Evolutionary conservation across 257 asterid genomes (phyloP).

Genomic region (Nicotiana tabacum): DNA sequence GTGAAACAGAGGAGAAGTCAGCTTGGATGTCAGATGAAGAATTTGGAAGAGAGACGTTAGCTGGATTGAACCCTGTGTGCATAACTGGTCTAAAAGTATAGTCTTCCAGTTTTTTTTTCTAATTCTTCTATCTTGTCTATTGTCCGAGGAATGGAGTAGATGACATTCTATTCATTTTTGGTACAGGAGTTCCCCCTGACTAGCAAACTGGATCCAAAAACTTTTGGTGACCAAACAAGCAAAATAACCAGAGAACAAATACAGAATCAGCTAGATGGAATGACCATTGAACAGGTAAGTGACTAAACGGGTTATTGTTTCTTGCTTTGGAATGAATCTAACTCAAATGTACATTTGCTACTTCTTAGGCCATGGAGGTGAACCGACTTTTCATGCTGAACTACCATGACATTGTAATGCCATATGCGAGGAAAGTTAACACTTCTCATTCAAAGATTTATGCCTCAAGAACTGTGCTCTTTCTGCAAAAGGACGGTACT

Average conservation of each 20-base stretch:
- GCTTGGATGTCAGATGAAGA: neutral
- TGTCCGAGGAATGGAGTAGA: neutral
- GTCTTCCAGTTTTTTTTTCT: too few species aligned
- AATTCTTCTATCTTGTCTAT: neutral
- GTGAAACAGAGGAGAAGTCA: neutral
- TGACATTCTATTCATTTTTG: neutral
- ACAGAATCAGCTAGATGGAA: constrained; percentile 13
- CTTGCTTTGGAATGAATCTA: neutral
- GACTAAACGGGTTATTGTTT: neutral
- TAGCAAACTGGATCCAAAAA: constrained; percentile 8
- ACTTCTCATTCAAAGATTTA: constrained; percentile 9
- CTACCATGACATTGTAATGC: constrained; percentile 19
- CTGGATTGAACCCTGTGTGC: neutral
- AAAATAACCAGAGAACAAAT: constrained; percentile 9
- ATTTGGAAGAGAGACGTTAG: neutral
- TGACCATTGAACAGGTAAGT: constrained; percentile 10
- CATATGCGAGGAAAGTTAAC: constrained; percentile 15
- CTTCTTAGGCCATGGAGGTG: constrained; percentile 12
- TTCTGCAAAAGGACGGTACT: constrained; percentile 16
- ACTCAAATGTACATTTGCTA: neutral
- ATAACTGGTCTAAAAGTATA: neutral
- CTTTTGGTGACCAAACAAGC: constrained; percentile 16
- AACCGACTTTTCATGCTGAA: constrained; percentile 15
- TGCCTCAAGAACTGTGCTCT: constrained; percentile 17
- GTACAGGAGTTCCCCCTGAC: constrained; percentile 18